Evolutionary conservation across 1,284 basidiomycete genomes (phyloP), one percentile per base, ranked within the genome.

Genomic region (Cutaneotrichosporon dermatis): DNA sequence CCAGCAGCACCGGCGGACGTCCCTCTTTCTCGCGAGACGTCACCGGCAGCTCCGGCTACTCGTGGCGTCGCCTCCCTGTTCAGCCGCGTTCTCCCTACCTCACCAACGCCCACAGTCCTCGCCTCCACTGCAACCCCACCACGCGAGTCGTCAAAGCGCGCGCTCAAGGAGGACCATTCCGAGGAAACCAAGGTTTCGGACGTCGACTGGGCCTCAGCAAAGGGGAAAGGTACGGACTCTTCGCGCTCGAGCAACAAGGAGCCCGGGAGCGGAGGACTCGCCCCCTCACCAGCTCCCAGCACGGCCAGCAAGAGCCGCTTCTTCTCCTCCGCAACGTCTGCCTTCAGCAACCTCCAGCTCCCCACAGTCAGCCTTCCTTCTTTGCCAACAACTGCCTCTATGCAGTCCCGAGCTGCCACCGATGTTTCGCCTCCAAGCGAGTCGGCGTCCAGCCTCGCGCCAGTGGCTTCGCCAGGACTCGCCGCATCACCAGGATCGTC

Each of bases 261-360:
- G 6, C 46, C 11, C 33, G 46, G 35, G 46, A 45, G 44, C 25
- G 25, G 25, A 25, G 34, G 25, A 33, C 33, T 33, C 34, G 46
- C 34, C 4, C 33, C 46, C 10, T 36, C 46, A 10, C 33, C 46
- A n/a, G 2, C 34, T 10, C 46, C 33, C 46, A 34, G 33, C 12
- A 33, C 46, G 12, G n/a, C 46, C 4, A 36, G 40, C n/a, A 54
- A 40, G 15, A 52, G 54, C 39, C 25, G 55, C 46, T 62, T 62
- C 51, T 62, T 62, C 51, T 54, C 57, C 8, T 51, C 48, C 7
- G 54, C 57, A 9, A 58, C 61, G 6, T 59, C 61, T 3, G 51
- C 57, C 8, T 57, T 54, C 54, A 55, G 44, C 43, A 52, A 15
- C 49, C 52, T 62, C 48, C 51, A 54, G 36, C 57, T 59, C 4